phyloP scores from a whole-genome alignment of 495 filamentous ascomycete species.

The Astrothelium macrocarpum region DNA sequence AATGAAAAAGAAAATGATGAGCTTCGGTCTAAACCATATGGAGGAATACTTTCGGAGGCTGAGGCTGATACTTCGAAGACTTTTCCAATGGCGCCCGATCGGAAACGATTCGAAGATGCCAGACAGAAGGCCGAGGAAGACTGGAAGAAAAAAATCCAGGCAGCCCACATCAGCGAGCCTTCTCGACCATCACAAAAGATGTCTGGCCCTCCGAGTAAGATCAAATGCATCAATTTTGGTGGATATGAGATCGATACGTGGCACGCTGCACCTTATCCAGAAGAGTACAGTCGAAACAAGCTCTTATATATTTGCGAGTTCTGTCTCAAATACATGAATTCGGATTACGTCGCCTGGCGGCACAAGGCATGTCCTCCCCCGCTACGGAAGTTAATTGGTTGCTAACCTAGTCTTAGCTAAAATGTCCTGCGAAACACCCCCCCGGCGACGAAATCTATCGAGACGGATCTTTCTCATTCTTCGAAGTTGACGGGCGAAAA shows the following conservation, averaged over 20 bases:
- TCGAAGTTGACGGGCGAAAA: constrained; percentile 94
- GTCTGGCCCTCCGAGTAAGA: constrained; percentile 82
- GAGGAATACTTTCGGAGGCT: constrained; percentile 77
- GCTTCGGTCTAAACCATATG: constrained; percentile 85
- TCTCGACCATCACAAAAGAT: constrained; percentile 53
- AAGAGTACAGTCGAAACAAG: constrained; percentile 92
- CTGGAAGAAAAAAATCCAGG: constrained; percentile 59
- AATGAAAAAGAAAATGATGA: constrained; percentile 83
- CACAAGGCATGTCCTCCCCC: constrained; percentile 57
- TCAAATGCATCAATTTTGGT: constrained; percentile 97
- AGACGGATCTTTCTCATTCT: constrained; percentile 86
- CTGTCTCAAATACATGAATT: constrained; percentile 98
- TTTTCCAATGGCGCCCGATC: constrained; percentile 66
- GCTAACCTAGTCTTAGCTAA: constrained; percentile 37
- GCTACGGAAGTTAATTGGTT: neutral
- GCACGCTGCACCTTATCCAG: constrained; percentile 98
- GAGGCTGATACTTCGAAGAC: constrained; percentile 90
- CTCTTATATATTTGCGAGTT: constrained; percentile 98
- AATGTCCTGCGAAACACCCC: constrained; percentile 91
- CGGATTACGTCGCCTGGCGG: constrained; percentile 92
- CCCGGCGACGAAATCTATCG: constrained; percentile 97
- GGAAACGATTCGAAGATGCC: constrained; percentile 76
- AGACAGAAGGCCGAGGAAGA: constrained; percentile 83
- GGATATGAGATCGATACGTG: constrained; percentile 96
- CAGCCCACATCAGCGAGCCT: constrained; percentile 34